Evolutionary conservation across 805 yeast genomes (phyloP), one percentile per base, ranked within the genome.

Genomic region (Saturnispora sanitii): DNA sequence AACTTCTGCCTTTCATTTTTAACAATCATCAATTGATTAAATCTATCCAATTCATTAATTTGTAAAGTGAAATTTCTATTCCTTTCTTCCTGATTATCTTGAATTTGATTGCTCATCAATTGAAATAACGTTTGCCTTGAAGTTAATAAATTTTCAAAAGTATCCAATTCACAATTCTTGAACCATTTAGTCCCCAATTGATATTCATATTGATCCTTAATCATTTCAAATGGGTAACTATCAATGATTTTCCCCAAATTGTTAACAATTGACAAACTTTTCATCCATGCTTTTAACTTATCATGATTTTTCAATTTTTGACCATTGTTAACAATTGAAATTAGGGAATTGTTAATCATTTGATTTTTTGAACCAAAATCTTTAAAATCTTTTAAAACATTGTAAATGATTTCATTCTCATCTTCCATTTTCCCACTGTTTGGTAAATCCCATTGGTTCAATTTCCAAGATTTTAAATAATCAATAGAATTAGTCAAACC

Each of bases 381-480:
- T 26, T 62, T 62, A 4, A 75, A 49, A 4, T 55, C 53, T 47
- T 73, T 78, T 45, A 82, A 60, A 1, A 74, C 54, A 4, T 65
- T 62, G 52, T 80, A 85, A 2, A 79, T 57, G 2, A 66, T 60
- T 33, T 70, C 71, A 34, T 73, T 66, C 30, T 66, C 71, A 1
- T 64, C 56, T 0, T 40, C 38, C 0, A 70, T 54, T 0, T 44
- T 47, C 2, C 52, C 54, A 1, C 78, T 67, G 0, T 54, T 45
- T 0, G 94, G 84, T 1, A 82, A 45, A 40, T 80, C 81, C 96
- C 96, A 88, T 37, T 74, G 72, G 33, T 70, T 73, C 31, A 88
- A 58, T 52, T 82, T 82, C 86, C 95, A 80, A 1, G 78, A 73
- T 75, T 86, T 78, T 43, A 72, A 76, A 53, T 70, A 82, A 1